Evolutionary conservation across 345 rosid genomes (phyloP).

Genomic region (Stellera chamaejasme): DNA sequence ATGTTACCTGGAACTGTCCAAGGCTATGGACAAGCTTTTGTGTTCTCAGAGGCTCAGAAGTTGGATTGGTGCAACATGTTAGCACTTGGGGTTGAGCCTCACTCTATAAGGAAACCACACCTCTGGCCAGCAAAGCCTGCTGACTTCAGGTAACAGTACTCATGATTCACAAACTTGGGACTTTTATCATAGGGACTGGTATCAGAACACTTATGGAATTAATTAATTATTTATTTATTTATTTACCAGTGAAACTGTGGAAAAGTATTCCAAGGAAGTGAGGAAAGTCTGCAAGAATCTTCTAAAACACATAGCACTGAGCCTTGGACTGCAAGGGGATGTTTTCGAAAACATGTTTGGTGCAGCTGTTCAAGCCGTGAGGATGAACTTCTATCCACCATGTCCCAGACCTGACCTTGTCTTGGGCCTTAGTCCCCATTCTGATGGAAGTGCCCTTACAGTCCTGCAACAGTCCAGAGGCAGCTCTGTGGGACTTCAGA

Average conservation of each 20-base stretch:
- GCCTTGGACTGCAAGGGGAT: conserved; percentile 48
- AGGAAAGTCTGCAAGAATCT: conserved; percentile 62
- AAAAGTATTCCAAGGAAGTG: conserved; percentile 53
- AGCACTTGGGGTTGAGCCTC: conserved; percentile 88
- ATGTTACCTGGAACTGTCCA: conserved; percentile 93
- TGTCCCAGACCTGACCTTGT: conserved; percentile 96
- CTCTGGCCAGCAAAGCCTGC: conserved; percentile 76
- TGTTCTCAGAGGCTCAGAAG: conserved; percentile 90
- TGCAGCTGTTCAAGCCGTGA: conserved; percentile 74
- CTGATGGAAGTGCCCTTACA: conserved; percentile 96
- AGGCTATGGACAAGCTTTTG: conserved; percentile 94
- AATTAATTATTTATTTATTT: not conserved
- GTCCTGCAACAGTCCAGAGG: conserved; percentile 74
- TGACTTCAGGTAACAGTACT: conserved; percentile 46
- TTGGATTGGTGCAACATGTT: conserved; percentile 99
- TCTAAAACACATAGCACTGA: conserved; percentile 46
- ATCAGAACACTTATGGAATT: not conserved
- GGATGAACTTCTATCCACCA: conserved; percentile 97
- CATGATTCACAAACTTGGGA: not conserved
- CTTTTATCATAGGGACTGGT: not conserved
- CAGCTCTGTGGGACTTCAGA: conserved; percentile 69
- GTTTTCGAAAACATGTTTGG: conserved; percentile 73
- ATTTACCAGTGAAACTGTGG: conserved; percentile 51
- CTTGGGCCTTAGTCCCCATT: conserved; percentile 91
- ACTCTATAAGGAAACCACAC: conserved; percentile 56